Evolutionary conservation across 768 basidiomycete species (phyloP).

Genomic region (Lyophyllum atratum): DNA sequence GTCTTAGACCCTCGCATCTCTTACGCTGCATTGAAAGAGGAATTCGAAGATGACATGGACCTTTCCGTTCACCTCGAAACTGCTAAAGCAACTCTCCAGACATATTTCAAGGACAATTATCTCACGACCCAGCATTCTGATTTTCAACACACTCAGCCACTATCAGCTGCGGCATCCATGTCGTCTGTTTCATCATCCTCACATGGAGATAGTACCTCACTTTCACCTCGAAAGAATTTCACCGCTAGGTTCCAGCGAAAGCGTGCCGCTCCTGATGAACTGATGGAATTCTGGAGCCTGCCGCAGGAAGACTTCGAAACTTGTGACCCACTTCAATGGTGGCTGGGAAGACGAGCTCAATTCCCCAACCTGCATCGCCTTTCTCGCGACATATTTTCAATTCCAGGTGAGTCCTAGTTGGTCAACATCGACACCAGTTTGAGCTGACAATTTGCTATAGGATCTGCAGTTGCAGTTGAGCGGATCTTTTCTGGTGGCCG

Average conservation of each 20-base stretch:
- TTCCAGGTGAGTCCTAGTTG: conserved; percentile 14
- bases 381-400: conserved; percentile 5
- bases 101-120: conserved; percentile 13
- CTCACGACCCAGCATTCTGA: not conserved
- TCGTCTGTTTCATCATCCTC: not conserved
- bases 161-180: not conserved
- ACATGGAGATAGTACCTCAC: too few species aligned
- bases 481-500: conserved; percentile 20
- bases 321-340: conserved; percentile 32
- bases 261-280: conserved; percentile 13
- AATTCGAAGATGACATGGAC: conserved; percentile 18
- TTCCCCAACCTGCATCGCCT: conserved; percentile 16
- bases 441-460: conserved; percentile 1
- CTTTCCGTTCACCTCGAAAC: conserved; percentile 13
- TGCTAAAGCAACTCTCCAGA: conserved; percentile 6
- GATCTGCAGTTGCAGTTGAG: conserved; percentile 23
- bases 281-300: conserved; percentile 25
- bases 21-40: conserved; percentile 21
- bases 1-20: conserved; percentile 34
- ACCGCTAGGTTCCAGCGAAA: not conserved
- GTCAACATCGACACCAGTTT: not conserved
- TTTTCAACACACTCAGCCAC: not conserved
- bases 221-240: not conserved
- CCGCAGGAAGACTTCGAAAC: conserved; percentile 25
- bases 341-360: conserved; percentile 14